These are phyloP conservation scores for Endocalyx cinctus DNA, from an alignment of 2,329 filamentous ascomycete genomes.

Conservation along the genomic window DNA sequence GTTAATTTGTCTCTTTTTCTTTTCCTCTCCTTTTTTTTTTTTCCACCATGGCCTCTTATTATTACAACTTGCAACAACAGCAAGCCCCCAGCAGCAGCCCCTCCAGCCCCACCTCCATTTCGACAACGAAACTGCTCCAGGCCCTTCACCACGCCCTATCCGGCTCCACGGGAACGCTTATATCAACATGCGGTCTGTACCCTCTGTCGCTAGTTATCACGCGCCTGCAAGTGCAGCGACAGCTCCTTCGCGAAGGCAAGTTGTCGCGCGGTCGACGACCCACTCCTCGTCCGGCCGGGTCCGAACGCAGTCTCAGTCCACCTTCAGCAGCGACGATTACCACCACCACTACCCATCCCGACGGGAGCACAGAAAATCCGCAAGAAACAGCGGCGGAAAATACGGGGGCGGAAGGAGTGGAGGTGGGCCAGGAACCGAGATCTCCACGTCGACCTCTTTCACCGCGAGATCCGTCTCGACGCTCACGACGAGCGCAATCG, in stretches of 20 bases:
- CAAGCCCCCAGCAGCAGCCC: constrained; percentile 6
- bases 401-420: background rate
- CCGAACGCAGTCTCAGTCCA: background rate
- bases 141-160: constrained; percentile 79
- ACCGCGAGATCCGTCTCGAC: constrained; percentile 3
- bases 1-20: too few species aligned
- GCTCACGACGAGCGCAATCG: constrained; percentile 11
- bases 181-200: constrained; percentile 75
- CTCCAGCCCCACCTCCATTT: constrained; percentile 8
- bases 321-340: background rate
- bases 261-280: background rate
- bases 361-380: background rate
- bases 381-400: constrained; percentile 1
- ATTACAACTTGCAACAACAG: too few species aligned
- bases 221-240: constrained; percentile 73
- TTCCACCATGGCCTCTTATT: too few species aligned
- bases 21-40: too few species aligned
- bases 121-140: constrained; percentile 48
- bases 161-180: constrained; percentile 71
- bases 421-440: constrained; percentile 1
- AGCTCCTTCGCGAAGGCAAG: constrained; percentile 37
- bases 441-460: background rate
- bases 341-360: background rate
- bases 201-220: constrained; percentile 80
- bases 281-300: constrained; percentile 15